Conservation (phyloP, 1,284 basidiomycete genomes). For the Tremellales sp. region DNA sequence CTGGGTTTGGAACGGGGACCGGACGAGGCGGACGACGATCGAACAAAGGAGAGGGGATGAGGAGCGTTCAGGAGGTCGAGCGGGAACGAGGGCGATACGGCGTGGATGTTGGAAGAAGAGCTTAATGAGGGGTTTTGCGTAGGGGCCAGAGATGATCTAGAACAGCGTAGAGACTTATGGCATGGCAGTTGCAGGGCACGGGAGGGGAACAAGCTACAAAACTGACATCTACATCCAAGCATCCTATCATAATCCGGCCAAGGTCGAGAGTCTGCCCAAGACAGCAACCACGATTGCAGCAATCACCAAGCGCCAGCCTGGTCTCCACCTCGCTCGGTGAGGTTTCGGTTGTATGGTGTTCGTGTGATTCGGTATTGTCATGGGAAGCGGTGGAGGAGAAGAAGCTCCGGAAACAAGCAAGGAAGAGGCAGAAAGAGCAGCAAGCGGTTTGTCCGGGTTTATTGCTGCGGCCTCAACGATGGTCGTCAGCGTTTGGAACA, state of each 20-base stretch:
- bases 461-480: neutral
- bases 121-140: conserved; percentile 14
- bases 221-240: neutral
- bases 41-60: conserved; percentile 48
- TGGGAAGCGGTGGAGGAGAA: neutral
- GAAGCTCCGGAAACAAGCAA: neutral
- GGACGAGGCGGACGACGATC: conserved; percentile 32
- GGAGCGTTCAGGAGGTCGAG: conserved; percentile 45
- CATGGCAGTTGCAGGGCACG: neutral
- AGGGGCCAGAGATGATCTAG: neutral
- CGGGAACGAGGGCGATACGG: conserved; percentile 47
- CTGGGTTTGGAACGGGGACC: conserved; percentile 40
- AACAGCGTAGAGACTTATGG: neutral
- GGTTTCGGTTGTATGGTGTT: conserved; percentile 2
- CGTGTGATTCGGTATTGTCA: neutral
- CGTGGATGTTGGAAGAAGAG: conserved; percentile 39
- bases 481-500: neutral
- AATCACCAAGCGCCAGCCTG: conserved; percentile 40
- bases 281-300: conserved; percentile 40
- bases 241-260: conserved; percentile 13
- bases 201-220: neutral
- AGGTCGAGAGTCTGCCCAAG: conserved; percentile 35
- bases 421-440: neutral
- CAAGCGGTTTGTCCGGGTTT: neutral
- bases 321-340: conserved; percentile 22